Evolutionary conservation across 2,329 filamentous ascomycete genomes (phyloP).

Genomic region (Pyrenophora tritici-repentis): DNA sequence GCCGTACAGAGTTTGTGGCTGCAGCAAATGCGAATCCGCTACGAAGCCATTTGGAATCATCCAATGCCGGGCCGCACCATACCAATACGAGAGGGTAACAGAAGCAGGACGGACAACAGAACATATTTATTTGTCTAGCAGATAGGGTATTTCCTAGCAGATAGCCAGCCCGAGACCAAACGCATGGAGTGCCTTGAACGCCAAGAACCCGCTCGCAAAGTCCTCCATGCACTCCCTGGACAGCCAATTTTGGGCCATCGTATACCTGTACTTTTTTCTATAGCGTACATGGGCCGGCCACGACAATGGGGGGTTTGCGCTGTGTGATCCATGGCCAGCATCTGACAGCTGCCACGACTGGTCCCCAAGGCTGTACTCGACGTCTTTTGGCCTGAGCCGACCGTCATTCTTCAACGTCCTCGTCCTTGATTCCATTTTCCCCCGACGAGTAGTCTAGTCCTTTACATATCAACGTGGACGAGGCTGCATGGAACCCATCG

Average conservation of each 20-base stretch:
- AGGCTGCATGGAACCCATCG: conserved; percentile 58
- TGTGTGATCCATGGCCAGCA: neutral
- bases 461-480: conserved; percentile 47
- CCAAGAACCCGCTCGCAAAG: neutral
- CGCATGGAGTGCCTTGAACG: conserved; percentile 4
- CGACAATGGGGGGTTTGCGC: conserved; percentile 2
- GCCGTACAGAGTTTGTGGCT: no score
- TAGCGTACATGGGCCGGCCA: conserved; percentile 11
- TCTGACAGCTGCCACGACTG: neutral
- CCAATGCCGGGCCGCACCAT: no score
- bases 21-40: no score
- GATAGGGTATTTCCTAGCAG: conserved; percentile 15
- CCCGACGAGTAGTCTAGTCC: neutral
- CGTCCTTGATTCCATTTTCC: neutral
- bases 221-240: conserved; percentile 4
- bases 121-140: conserved; percentile 12
- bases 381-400: conserved; percentile 1
- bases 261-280: conserved; percentile 2
- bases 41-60: no score
- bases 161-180: conserved; percentile 6
- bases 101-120: neutral
- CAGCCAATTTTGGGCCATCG: conserved; percentile 4
- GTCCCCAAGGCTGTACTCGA: conserved; percentile 1
- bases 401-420: neutral
- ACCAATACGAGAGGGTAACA: no score